Evolutionary conservation across 108 stramenopile genomes (phyloP).

Genomic region (Aureococcus anophagefferens): DNA sequence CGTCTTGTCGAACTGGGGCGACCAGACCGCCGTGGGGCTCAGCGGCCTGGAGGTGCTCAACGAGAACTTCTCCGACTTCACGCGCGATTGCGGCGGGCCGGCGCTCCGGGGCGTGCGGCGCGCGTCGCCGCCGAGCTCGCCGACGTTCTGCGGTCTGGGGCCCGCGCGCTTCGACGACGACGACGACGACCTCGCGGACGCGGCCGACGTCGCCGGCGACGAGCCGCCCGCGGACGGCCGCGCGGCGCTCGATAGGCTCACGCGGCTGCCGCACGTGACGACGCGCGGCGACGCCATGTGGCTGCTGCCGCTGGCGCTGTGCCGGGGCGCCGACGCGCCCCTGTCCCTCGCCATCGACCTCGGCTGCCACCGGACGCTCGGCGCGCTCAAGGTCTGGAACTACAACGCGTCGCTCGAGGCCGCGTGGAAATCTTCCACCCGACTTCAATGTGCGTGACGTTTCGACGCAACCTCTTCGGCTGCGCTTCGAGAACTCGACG

Average conservation of each 20-base stretch:
- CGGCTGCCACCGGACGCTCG: neutral
- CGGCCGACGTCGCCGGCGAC: neutral
- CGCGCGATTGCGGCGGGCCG: too few species aligned
- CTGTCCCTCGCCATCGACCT: constrained; percentile 8
- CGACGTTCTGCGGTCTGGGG: too few species aligned
- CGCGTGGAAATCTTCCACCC: too few species aligned
- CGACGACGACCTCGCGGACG: neutral
- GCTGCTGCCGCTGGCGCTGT: neutral
- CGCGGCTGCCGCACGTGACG: neutral
- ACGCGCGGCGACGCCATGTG: constrained; percentile 1
- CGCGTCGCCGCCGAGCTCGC: too few species aligned
- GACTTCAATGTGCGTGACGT: too few species aligned
- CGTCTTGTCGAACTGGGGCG: constrained; percentile 17
- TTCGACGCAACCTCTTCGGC: too few species aligned
- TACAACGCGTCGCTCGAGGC: constrained; percentile 18
- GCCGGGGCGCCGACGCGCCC: neutral
- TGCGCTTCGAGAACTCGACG: too few species aligned
- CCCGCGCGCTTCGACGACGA: neutral
- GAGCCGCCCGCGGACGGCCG: neutral
- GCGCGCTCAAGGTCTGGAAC: constrained; percentile 31
- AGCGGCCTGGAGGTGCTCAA: constrained; percentile 14
- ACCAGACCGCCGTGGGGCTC: constrained; percentile 9
- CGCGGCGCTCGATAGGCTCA: neutral
- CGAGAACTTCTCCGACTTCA: neutral
- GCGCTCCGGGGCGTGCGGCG: too few species aligned